Base-by-base conservation (phyloP, 1,284 basidiomycete genomes). In the Sporisorium sorghi region DNA sequence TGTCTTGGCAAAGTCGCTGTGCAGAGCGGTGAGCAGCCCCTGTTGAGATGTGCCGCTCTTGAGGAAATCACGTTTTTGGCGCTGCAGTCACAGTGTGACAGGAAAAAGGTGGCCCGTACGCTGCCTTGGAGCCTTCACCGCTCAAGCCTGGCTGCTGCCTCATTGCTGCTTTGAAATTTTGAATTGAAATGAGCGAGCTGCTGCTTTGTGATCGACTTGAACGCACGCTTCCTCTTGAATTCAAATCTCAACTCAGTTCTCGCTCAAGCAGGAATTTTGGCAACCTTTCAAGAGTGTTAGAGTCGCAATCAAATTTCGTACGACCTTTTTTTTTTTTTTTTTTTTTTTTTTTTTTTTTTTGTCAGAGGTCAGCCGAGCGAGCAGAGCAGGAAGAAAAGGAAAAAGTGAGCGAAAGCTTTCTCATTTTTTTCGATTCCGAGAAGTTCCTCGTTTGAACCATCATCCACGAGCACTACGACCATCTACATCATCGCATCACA, bases 21-120 rank as follows among this genome's bases (percentile, higher is more conserved):
- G 46, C 30, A 33, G 32, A 30, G 47, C 44, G n/a, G 26, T 35
- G 46, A n/a, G 23, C 43, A 15, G 49, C 49, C 49, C 33, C 49
- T 52, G n/a, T 49, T 23, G 47, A 23, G 32, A 48, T 30, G 19
- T 48, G 47, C 26, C 39, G 24, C 35, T 52, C 37, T 39, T 33
- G 30, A 44, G 30, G 21, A 35, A 33, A 42, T 50, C 48, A 58
- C 56, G 33, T 47, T 52, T 46, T 28, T 3, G 26, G 6, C 14
- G 8, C 21, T 30, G 5, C 28, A 30, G 28, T 30, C 28, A 9
- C 28, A n/a, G n/a, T n/a, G n/a, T n/a, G n/a, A n/a, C 28, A 30
- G 5, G 23, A 42, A 30, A n/a, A 35, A 42, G 56, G 56, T 69
- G 66, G 66, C 66, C 65, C 65, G 65, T 62, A 68, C 65, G 65